These are phyloP conservation scores for Fusarium palustre DNA, from an alignment of 2,329 filamentous ascomycete genomes.

Conservation along the genomic window DNA sequence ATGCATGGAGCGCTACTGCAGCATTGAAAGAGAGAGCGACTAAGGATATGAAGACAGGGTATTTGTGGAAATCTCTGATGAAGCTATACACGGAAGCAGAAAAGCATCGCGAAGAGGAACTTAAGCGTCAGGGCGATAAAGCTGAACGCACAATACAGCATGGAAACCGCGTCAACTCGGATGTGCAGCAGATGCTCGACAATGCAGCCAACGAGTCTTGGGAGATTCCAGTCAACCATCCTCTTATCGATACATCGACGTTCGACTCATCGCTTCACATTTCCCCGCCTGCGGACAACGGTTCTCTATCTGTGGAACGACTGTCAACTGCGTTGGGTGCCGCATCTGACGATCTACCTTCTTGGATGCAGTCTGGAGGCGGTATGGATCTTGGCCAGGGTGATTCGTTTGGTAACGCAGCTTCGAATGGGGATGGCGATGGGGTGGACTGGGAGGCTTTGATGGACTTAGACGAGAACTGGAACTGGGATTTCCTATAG, in stretches of 20 bases:
- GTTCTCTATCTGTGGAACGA: slow-evolving; percentile 11
- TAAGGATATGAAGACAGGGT: slow-evolving; percentile 12
- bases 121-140: slow-evolving; percentile 10
- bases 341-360: slow-evolving; percentile 15
- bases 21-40: slow-evolving; percentile 13
- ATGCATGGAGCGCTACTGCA: slow-evolving; percentile 35
- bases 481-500: slow-evolving; percentile 38
- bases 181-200: slow-evolving; percentile 21
- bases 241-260: slow-evolving; percentile 11
- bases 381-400: neutral
- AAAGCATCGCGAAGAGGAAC: slow-evolving; percentile 22
- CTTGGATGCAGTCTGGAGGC: slow-evolving; percentile 16
- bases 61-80: slow-evolving; percentile 36
- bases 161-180: neutral
- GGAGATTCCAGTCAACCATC: slow-evolving; percentile 13
- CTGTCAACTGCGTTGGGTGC: slow-evolving; percentile 7
- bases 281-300: neutral
- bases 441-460: slow-evolving; percentile 39
- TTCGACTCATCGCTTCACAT: slow-evolving; percentile 22
- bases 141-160: neutral
- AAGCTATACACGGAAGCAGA: slow-evolving; percentile 19
- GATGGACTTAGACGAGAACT: slow-evolving; percentile 29
- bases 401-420: neutral
- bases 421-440: neutral
- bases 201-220: neutral